Conservation (phyloP, 441 rosid species). For the Dalechampia spathulata region DNA sequence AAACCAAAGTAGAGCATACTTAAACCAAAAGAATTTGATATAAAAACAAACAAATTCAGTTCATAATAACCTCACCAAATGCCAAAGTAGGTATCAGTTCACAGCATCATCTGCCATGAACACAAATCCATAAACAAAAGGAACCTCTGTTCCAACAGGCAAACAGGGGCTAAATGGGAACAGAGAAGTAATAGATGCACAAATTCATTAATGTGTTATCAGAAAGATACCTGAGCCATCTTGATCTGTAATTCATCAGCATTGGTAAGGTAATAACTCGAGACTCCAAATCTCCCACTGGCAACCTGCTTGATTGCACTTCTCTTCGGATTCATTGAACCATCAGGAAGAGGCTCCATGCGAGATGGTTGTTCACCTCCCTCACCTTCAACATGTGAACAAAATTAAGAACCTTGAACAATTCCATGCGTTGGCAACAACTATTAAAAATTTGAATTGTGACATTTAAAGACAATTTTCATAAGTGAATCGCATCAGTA, state of each 20-base stretch:
- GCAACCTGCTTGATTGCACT: slow-evolving; percentile 99
- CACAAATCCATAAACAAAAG: slow-evolving; percentile 42
- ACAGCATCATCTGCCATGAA: slow-evolving; percentile 65
- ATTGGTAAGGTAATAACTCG: slow-evolving; percentile 94
- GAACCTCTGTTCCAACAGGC: slow-evolving; percentile 48
- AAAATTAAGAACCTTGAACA: neutral
- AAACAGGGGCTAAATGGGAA: slow-evolving; percentile 32
- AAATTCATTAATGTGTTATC: neutral
- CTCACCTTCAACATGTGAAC: slow-evolving; percentile 54
- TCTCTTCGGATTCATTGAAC: slow-evolving; percentile 91
- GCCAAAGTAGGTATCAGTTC: slow-evolving; percentile 35
- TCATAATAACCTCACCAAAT: slow-evolving; percentile 41
- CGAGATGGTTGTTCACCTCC: slow-evolving; percentile 99
- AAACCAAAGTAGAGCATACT: slow-evolving; percentile 15
- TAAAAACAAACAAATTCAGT: slow-evolving; percentile 15
- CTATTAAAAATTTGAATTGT: too few relatives aligned
- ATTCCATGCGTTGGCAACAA: neutral
- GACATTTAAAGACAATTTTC: too few relatives aligned
- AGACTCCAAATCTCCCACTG: slow-evolving; percentile 99
- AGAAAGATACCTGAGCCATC: slow-evolving; percentile 94
- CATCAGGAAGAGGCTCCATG: slow-evolving; percentile 90
- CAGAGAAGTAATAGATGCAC: slow-evolving; percentile 13
- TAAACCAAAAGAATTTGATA: slow-evolving; percentile 15
- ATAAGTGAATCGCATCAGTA: slow-evolving; percentile 13
- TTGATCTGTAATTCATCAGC: slow-evolving; percentile 98